Percentiles rank a stretch among this genome's conserved stretches.
phyloP scores from a whole-genome alignment of 2,329 filamentous ascomycete species.

The Pseudovirgaria hyperparasitica region DNA sequence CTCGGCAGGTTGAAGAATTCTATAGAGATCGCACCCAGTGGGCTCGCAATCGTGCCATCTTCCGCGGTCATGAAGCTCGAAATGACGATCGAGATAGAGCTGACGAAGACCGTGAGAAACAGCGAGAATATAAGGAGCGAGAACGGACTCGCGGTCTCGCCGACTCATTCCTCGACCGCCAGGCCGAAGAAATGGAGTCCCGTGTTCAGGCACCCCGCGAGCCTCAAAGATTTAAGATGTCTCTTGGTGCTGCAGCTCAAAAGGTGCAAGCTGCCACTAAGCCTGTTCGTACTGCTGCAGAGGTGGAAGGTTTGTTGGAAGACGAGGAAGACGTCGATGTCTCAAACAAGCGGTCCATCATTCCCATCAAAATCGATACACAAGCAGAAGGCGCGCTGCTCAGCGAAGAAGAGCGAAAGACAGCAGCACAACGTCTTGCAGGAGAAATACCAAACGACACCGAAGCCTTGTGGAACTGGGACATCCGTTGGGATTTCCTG shows the following conservation, averaged over 20 bases:
- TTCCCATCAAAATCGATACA: constrained; percentile 31
- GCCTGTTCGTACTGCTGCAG: constrained; percentile 67
- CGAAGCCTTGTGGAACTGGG: constrained; percentile 81
- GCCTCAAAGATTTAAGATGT: constrained; percentile 81
- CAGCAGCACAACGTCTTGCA: constrained; percentile 70
- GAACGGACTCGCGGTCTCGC: constrained; percentile 76
- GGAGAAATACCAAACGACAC: constrained; percentile 82
- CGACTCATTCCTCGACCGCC: constrained; percentile 78
- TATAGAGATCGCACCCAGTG: constrained; percentile 78
- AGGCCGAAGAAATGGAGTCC: constrained; percentile 59
- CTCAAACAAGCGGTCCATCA: constrained; percentile 58
- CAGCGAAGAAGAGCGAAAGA: constrained; percentile 75
- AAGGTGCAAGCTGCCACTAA: constrained; percentile 46
- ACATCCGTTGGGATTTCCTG: constrained; percentile 84
- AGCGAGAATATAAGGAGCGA: constrained; percentile 55
- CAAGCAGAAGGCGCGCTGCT: constrained; percentile 37
- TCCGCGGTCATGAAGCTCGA: constrained; percentile 59
- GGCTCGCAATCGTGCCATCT: constrained; percentile 66
- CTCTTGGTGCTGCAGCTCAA: constrained; percentile 74
- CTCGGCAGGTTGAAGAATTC: constrained; percentile 63
- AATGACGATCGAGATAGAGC: constrained; percentile 74
- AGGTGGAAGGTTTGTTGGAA: constrained; percentile 87
- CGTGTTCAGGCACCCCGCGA: constrained; percentile 33
- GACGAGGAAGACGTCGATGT: constrained; percentile 77
- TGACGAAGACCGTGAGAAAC: constrained; percentile 62